Conservation (phyloP, 352 stramenopile species). For the Pythium angustatum region DNA sequence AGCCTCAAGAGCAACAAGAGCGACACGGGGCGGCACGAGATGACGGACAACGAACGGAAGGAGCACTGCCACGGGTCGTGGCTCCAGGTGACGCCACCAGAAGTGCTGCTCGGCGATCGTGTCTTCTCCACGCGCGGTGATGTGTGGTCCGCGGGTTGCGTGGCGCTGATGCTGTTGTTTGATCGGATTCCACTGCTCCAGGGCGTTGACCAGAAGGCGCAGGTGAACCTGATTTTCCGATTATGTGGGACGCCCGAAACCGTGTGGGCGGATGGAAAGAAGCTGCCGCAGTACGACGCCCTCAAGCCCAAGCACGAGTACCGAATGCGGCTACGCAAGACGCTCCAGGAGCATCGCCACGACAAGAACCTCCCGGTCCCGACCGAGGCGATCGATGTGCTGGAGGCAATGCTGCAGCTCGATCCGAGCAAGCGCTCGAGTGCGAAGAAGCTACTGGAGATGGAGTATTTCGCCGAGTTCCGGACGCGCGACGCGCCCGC, state of each 20-base stretch:
- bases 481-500: neutral
- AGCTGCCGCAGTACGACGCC: conserved; percentile 52
- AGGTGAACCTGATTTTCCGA: conserved; percentile 81
- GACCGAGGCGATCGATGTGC: conserved; percentile 54
- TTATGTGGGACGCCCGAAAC: conserved; percentile 67
- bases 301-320: conserved; percentile 77
- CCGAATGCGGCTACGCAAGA: conserved; percentile 78
- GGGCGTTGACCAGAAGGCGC: conserved; percentile 55
- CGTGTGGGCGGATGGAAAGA: conserved; percentile 50
- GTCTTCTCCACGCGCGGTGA: conserved; percentile 74
- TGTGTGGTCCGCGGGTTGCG: conserved; percentile 73
- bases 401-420: conserved; percentile 78
- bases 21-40: conserved; percentile 38
- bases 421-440: conserved; percentile 59
- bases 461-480: conserved; percentile 64
- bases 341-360: conserved; percentile 56
- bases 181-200: conserved; percentile 65
- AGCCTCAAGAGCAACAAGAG: conserved; percentile 20
- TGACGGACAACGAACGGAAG: conserved; percentile 81
- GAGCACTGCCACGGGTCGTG: conserved; percentile 68
- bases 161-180: conserved; percentile 66
- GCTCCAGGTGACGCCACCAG: conserved; percentile 64
- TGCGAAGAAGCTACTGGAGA: conserved; percentile 52
- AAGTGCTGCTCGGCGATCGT: conserved; percentile 70
- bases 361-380: conserved; percentile 51